Base-by-base conservation (phyloP, 163 green algal genomes). In the Scenedesmus sp. region DNA sequence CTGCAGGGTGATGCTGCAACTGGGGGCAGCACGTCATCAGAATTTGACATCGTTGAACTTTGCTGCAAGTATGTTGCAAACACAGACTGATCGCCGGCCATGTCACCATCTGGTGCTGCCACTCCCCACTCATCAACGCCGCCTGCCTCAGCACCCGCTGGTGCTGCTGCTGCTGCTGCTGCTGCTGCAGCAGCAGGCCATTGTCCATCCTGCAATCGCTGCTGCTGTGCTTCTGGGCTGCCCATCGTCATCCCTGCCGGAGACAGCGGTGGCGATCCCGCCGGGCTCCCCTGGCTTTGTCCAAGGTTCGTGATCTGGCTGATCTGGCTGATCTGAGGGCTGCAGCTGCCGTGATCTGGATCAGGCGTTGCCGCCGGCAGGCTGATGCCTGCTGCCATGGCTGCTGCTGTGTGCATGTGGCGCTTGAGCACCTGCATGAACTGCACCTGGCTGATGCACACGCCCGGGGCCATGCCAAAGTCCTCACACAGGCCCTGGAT, bases 381-480 rank as follows among this genome's bases (percentile, higher is more conserved):
- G 13, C 1, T 52, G 26, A 18, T 70, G 62, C 6, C 84, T 62
- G 86, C 70, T 81, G 86, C 54, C 26, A 55, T 13, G 2, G 62
- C 8, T 52, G 87, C 87, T 66, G 87, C 87, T n/a, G 87, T 23
- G 60, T 52, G 23, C 55, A 91, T 52, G 12, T 91, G 88, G 0
- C 4, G 3, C 77, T 91, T 86, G n/a, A 91, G 56, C 15, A 91
- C 88, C 7, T 79, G 56, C 56, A 91, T 57, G n/a, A 91, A 91
- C 26, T 87, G 74, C 15, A 0, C 20, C 56, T 67, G 76, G 10
- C n/a, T 91, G n/a, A 91, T 86, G 88, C 8, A 56, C 13, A 6
- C 56, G n/a, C 88, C 74, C 1, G 88, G 88, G 1, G 10, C 3
- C 74, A 91, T 81, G 34, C 57, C 88, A 81, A 91, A 91, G 15